Conservation (phyloP, 768 basidiomycete species). For the Hygrophorus pudorinus region DNA sequence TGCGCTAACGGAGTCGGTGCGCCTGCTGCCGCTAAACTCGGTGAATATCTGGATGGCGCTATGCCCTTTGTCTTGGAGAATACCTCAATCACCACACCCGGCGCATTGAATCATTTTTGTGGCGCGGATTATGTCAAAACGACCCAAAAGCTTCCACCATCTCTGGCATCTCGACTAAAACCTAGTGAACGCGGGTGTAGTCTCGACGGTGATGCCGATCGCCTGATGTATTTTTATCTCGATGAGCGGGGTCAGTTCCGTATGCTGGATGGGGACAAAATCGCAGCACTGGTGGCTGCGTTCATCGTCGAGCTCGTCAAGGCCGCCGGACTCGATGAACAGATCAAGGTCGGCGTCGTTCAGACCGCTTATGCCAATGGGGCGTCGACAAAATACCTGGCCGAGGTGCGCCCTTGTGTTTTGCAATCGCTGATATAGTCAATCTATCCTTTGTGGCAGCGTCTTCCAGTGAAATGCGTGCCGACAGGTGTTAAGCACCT, state of each 20-base stretch:
- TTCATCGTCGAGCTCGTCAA: conserved; percentile 89
- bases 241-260: conserved; percentile 72
- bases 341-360: conserved; percentile 85
- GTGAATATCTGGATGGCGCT: conserved; percentile 45
- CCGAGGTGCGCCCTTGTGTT: conserved; percentile 42
- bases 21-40: conserved; percentile 52
- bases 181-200: conserved; percentile 82
- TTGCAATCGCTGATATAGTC: not conserved
- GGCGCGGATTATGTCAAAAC: conserved; percentile 99
- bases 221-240: conserved; percentile 91
- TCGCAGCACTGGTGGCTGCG: conserved; percentile 84
- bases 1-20: conserved; percentile 99
- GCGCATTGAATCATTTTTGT: conserved; percentile 76
- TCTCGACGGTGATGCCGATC: conserved; percentile 95
- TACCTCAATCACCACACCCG: conserved; percentile 49
- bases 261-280: conserved; percentile 98
- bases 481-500: conserved; percentile 96
- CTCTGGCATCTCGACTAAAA: conserved; percentile 49
- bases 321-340: conserved; percentile 67
- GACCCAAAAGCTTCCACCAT: conserved; percentile 75
- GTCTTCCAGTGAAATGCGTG: conserved; percentile 90
- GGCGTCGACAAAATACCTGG: conserved; percentile 86
- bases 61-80: conserved; percentile 65
- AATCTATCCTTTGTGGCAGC: conserved; percentile 33
- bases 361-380: conserved; percentile 99